A percentile compares a stretch with the other conserved stretches of the same genome.
Evolutionary conservation across 768 basidiomycete genomes (phyloP).

Genomic region (Pleurotus djamor): DNA sequence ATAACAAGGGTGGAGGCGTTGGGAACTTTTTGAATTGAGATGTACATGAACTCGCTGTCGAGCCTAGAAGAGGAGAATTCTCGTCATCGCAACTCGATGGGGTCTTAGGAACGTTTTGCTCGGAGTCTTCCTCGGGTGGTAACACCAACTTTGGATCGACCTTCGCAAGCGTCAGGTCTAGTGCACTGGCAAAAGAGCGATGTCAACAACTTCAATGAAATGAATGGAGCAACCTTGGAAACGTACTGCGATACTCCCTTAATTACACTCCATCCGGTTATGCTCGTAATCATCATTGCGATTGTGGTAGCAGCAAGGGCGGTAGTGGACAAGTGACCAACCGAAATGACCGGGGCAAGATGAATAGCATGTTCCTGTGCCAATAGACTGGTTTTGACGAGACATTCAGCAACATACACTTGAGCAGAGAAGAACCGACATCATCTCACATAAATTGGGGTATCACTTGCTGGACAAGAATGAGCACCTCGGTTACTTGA

Average conservation of each 20-base stretch:
- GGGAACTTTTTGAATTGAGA: background rate
- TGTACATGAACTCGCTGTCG: background rate
- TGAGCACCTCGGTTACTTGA: background rate
- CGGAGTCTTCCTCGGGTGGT: too few relatives aligned
- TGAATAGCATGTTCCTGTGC: constrained; percentile 3
- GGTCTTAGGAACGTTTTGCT: too few relatives aligned
- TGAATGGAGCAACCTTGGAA: background rate
- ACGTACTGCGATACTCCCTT: background rate
- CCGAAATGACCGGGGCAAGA: constrained; percentile 5
- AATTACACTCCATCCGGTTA: constrained; percentile 8
- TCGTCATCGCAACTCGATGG: background rate
- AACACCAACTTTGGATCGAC: too few relatives aligned
- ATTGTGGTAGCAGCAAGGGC: constrained; percentile 6
- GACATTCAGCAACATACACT: background rate
- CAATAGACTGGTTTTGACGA: background rate
- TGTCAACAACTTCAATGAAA: background rate
- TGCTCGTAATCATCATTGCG: constrained; percentile 5
- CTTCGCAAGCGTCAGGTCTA: background rate
- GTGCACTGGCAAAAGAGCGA: background rate
- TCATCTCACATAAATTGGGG: background rate
- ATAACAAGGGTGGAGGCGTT: background rate
- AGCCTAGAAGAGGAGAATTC: background rate
- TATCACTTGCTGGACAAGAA: background rate
- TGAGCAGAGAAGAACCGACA: background rate
- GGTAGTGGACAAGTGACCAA: constrained; percentile 6